Evolutionary conservation across 768 basidiomycete species (phyloP).

Genomic region (Boletellus ananas): DNA sequence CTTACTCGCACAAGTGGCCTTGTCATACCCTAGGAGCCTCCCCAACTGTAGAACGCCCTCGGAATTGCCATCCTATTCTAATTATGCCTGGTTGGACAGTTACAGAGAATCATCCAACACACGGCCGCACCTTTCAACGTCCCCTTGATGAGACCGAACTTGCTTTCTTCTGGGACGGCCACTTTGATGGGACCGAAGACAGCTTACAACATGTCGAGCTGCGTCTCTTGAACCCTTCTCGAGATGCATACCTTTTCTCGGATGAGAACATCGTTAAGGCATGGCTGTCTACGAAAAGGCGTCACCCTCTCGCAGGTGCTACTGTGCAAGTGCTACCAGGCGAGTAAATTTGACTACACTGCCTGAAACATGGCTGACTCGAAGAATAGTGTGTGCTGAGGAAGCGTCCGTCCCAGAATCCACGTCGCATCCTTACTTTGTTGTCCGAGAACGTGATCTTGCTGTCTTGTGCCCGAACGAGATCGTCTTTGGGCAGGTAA

Average conservation of each 20-base stretch:
- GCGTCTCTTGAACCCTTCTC: slow-evolving; percentile 25
- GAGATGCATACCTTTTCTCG: slow-evolving; percentile 19
- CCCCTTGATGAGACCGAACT: slow-evolving; percentile 38
- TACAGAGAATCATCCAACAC: not conserved
- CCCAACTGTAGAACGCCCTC: too few species aligned
- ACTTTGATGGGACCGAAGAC: slow-evolving; percentile 42
- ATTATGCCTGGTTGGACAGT: too few species aligned
- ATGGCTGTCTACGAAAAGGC: slow-evolving; percentile 44
- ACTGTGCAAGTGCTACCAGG: slow-evolving; percentile 15
- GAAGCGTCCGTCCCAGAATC: slow-evolving; percentile 14
- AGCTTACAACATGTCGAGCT: slow-evolving; percentile 29
- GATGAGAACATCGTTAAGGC: slow-evolving; percentile 35
- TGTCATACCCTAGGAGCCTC: too few species aligned
- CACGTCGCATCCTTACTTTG: slow-evolving; percentile 29
- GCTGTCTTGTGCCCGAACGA: slow-evolving; percentile 31
- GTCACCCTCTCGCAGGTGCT: slow-evolving; percentile 46
- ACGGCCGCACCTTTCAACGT: slow-evolving; percentile 24
- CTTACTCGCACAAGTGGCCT: too few species aligned
- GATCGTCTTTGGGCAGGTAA: slow-evolving; percentile 31
- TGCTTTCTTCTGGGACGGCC: slow-evolving; percentile 39
- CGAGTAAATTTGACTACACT: too few species aligned
- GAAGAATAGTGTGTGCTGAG: too few species aligned
- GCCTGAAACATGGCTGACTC: too few species aligned
- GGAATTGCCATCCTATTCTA: too few species aligned
- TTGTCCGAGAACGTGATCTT: slow-evolving; percentile 37